phyloP scores from a whole-genome alignment of 441 rosid genomes.

The Theobroma grandiflorum region DNA sequence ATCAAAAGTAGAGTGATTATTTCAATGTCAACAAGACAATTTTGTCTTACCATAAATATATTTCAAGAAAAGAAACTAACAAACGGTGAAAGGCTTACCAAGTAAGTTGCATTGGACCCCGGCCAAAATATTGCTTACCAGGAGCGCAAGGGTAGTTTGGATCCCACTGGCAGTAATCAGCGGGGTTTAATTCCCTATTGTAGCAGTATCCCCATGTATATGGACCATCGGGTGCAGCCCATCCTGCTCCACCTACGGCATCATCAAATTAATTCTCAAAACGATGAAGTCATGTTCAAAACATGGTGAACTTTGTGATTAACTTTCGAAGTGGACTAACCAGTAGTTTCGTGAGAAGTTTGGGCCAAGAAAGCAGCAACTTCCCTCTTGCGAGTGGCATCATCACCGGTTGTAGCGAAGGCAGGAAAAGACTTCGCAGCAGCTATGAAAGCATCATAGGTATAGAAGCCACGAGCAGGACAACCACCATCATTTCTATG shows the following conservation, averaged over 20 bases:
- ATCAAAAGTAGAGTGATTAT: not conserved
- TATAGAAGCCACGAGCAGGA: conserved; percentile 57
- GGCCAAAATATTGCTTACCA: conserved; percentile 50
- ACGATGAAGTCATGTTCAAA: not conserved
- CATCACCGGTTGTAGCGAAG: conserved; percentile 59
- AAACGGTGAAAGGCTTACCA: conserved; percentile 35
- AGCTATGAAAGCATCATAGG: conserved; percentile 57
- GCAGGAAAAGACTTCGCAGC: conserved; percentile 54
- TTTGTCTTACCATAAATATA: not conserved
- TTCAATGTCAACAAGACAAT: not conserved
- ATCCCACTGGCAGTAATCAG: conserved; percentile 40
- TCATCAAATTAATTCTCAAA: not conserved
- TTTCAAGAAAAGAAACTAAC: not conserved
- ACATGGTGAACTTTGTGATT: not conserved
- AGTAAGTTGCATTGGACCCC: conserved; percentile 67
- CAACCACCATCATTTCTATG: conserved; percentile 57
- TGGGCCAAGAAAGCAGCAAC: conserved; percentile 76
- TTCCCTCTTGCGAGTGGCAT: conserved; percentile 48
- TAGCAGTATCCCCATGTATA: conserved; percentile 68
- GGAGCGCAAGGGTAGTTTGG: conserved; percentile 45
- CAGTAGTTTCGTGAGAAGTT: conserved; percentile 65
- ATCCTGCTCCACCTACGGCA: conserved; percentile 36
- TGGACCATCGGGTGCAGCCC: conserved; percentile 58
- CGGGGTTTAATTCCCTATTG: conserved; percentile 43
- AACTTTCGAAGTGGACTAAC: conserved; percentile 15